Evolutionary conservation across 139 green algal genomes (phyloP), one percentile per base, ranked within the genome.

Genomic region (Chlamydomonas applanata): DNA sequence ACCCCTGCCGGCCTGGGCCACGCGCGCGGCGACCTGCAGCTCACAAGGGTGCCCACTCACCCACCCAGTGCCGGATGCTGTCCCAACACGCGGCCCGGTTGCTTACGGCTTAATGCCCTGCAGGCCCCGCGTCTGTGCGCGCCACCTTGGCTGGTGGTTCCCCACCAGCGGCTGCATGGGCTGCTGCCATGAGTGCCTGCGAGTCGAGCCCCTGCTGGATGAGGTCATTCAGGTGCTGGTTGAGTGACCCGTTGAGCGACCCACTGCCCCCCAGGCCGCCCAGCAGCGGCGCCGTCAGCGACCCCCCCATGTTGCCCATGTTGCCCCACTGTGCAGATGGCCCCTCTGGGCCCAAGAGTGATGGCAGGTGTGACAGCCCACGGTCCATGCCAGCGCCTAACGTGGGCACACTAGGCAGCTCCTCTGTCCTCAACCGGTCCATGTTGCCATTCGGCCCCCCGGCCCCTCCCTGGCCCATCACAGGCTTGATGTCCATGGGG

Each of bases 81-180:
- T n/a, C n/a, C n/a, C n/a, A n/a, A n/a, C n/a, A n/a, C n/a, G n/a
- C n/a, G n/a, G n/a, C n/a, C n/a, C n/a, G n/a, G n/a, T n/a, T n/a
- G n/a, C n/a, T n/a, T n/a, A n/a, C n/a, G n/a, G n/a, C n/a, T n/a
- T n/a, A n/a, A n/a, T n/a, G n/a, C n/a, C n/a, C n/a, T n/a, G n/a
- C n/a, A 49, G 40, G 40, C 40, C 40, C 40, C 7, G 53, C 53
- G 4, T 61, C 53, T 27, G 20, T 66, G n/a, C 59, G 59, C n/a
- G 59, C 25, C 25, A 66, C 36, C 59, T 66, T 66, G 59, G 59
- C 59, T 24, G 59, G 59, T 19, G 59, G 59, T 27, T 66, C 59
- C 20, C 59, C 59, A 36, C 27, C 27, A 35, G 20, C 53, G 9
- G 53, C 53, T 62, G 59, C 59, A 66, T 66, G 16, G 4, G 29